A percentile compares a stretch with the other conserved stretches of the same genome.
Conservation (phyloP, 495 filamentous ascomycete species). For the Lasiosphaeria hispida region DNA sequence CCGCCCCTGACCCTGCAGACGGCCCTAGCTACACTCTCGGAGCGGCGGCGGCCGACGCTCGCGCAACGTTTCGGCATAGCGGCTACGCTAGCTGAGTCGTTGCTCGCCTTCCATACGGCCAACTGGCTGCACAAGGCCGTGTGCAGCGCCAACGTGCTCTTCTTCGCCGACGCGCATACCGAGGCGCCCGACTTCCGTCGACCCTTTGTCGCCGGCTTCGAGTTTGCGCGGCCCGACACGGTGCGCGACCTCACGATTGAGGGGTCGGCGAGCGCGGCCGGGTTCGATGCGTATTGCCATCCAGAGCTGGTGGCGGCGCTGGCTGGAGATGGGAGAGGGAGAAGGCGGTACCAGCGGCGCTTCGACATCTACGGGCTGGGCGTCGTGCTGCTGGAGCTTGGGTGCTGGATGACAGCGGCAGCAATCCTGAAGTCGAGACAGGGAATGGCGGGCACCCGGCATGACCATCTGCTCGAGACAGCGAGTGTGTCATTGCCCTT, state of each 20-base stretch:
- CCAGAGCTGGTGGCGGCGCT: not conserved
- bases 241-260: not conserved
- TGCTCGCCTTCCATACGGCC: not conserved
- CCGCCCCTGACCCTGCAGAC: not conserved
- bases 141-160: not conserved
- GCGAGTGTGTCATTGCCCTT: not conserved
- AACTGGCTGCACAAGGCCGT: conserved; percentile 1
- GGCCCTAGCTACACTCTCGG: not conserved
- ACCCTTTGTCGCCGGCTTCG: not conserved
- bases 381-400: not conserved
- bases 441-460: not conserved
- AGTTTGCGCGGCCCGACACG: conserved; percentile 1
- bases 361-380: not conserved
- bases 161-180: not conserved
- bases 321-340: not conserved
- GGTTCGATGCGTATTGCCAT: not conserved
- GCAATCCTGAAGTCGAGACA: not conserved
- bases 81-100: not conserved
- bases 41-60: not conserved
- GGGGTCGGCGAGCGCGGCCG: not conserved
- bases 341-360: not conserved
- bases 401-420: not conserved
- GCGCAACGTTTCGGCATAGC: not conserved
- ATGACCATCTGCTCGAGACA: not conserved
- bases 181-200: not conserved